These are phyloP conservation scores for Metroxylon sagu DNA, from an alignment of 176 grass and related monocot genomes.

Conservation along the genomic window DNA sequence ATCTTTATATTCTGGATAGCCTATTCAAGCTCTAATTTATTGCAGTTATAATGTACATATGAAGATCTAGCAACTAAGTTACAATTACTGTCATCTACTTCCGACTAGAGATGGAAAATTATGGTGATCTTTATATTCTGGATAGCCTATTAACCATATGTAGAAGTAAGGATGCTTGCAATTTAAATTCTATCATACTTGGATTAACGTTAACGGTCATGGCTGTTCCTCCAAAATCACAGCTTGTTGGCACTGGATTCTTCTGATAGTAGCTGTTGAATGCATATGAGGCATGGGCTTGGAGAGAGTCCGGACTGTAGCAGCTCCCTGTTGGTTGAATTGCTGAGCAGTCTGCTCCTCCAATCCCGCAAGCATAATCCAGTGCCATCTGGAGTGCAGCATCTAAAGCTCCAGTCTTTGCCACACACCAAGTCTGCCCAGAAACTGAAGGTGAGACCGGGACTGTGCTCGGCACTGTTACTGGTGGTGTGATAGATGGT, in stretches of 20 bases:
- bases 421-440: conserved; percentile 75
- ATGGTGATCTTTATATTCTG: too few relatives aligned
- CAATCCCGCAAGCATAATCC: conserved; percentile 84
- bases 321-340: conserved; percentile 78
- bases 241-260: conserved; percentile 75
- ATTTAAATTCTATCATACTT: conserved; percentile 33
- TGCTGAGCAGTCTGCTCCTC: conserved; percentile 71
- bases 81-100: too few relatives aligned
- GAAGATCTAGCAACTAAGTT: too few relatives aligned
- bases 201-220: conserved; percentile 81
- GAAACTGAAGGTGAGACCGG: conserved; percentile 18
- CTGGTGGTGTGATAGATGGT: conserved; percentile 32
- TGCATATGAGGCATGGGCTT: conserved; percentile 82
- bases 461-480: conserved; percentile 25
- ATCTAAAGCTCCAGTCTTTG: conserved; percentile 50
- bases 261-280: conserved; percentile 94
- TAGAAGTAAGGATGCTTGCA: too few relatives aligned
- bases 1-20: too few relatives aligned
- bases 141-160: too few relatives aligned
- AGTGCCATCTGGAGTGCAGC: conserved; percentile 45
- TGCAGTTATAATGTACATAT: too few relatives aligned
- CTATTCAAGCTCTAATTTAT: too few relatives aligned
- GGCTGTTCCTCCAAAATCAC: conserved; percentile 80
- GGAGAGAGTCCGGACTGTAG: conserved; percentile 73
- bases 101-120: too few relatives aligned